These are phyloP conservation scores for Papiliotrema nemorosa DNA, from an alignment of 1,284 basidiomycete species.

Conservation along the genomic window DNA sequence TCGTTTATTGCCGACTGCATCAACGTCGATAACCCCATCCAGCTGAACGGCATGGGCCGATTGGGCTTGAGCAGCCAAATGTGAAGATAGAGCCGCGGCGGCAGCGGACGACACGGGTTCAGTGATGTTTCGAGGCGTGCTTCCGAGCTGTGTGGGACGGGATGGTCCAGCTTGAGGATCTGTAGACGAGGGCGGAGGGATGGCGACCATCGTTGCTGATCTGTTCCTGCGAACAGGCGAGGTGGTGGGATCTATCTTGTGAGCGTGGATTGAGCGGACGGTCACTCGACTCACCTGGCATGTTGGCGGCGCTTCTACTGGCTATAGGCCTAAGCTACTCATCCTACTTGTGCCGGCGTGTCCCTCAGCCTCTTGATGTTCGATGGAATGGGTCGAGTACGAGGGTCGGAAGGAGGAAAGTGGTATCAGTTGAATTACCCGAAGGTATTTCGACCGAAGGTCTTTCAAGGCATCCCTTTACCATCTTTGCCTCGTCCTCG, in stretches of 20 bases:
- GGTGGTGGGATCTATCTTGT: neutral
- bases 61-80: neutral
- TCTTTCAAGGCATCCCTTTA: no score
- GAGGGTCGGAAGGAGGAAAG: no score
- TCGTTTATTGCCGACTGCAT: conserved; percentile 4
- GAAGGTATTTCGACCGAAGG: no score
- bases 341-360: no score
- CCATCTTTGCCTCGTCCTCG: no score
- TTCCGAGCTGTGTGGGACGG: conserved; percentile 14
- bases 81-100: conserved; percentile 11
- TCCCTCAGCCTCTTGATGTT: no score
- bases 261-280: neutral
- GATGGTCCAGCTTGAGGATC: conserved; percentile 15
- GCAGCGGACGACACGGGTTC: conserved; percentile 13
- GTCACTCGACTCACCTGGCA: neutral
- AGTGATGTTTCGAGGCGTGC: conserved; percentile 18
- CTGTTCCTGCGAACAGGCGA: conserved; percentile 16
- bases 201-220: conserved; percentile 36
- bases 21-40: conserved; percentile 6
- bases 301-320: neutral
- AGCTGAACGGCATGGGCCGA: no score
- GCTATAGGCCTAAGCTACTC: no score
- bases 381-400: no score
- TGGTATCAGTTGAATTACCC: no score
- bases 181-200: conserved; percentile 13